Percentiles rank a stretch among this genome's conserved stretches.
Evolutionary conservation across 495 filamentous ascomycete genomes (phyloP).

Genomic region (Penicillium crystallinum): DNA sequence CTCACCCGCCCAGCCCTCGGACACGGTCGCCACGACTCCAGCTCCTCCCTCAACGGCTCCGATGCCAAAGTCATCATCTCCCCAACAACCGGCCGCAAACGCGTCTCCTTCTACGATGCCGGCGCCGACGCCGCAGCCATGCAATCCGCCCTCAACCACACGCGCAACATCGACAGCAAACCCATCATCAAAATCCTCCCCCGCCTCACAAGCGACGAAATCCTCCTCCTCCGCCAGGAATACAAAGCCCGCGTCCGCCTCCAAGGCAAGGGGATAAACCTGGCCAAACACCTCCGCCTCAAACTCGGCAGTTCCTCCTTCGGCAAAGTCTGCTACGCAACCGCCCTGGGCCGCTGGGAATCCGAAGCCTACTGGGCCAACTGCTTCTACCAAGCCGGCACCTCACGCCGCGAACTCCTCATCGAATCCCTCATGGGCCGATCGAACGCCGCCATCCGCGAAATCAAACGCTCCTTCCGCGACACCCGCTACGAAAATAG

Average conservation of each 20-base stretch:
- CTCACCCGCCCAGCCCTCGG: slow-evolving; percentile 22
- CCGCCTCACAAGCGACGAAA: slow-evolving; percentile 74
- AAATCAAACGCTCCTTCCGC: slow-evolving; percentile 87
- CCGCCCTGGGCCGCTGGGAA: slow-evolving; percentile 88
- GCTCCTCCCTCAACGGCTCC: slow-evolving; percentile 14
- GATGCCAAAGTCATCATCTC: slow-evolving; percentile 28
- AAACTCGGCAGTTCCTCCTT: slow-evolving; percentile 67
- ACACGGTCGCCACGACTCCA: slow-evolving; percentile 27
- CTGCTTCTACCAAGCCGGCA: slow-evolving; percentile 92
- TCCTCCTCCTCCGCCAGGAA: slow-evolving; percentile 74
- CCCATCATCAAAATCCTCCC: slow-evolving; percentile 81
- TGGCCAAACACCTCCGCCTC: slow-evolving; percentile 90
- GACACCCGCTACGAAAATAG: slow-evolving; percentile 89
- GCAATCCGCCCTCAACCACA: slow-evolving; percentile 66
- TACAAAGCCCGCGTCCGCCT: slow-evolving; percentile 87
- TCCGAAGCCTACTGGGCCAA: slow-evolving; percentile 97
- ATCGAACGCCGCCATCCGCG: slow-evolving; percentile 76
- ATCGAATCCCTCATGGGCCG: slow-evolving; percentile 92
- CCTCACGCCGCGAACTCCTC: slow-evolving; percentile 75
- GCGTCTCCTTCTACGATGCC: slow-evolving; percentile 68
- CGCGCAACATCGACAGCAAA: slow-evolving; percentile 59
- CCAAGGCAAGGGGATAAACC: slow-evolving; percentile 79
- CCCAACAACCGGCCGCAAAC: slow-evolving; percentile 33
- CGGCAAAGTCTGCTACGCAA: slow-evolving; percentile 85
- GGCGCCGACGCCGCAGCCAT: slow-evolving; percentile 70